Evolutionary conservation across 2,329 filamentous ascomycete genomes (phyloP).

Genomic region (Stemphylium vesicarium): DNA sequence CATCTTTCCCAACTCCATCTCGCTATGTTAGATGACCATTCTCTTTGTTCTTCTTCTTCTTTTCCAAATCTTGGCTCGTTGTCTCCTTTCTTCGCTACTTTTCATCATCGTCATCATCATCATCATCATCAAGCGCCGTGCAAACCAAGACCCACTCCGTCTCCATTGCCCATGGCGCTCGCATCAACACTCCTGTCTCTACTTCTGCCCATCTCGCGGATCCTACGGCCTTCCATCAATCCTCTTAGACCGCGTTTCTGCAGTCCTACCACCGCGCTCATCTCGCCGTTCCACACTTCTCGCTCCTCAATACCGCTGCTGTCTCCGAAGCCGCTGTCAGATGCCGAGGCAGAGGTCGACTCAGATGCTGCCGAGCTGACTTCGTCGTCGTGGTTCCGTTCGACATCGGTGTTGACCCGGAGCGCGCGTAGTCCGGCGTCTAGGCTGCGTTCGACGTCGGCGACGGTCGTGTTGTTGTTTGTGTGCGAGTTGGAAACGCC

Average conservation of each 20-base stretch:
- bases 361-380: conserved; percentile 42
- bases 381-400: conserved; percentile 42
- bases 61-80: not conserved
- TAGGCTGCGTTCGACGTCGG: conserved; percentile 35
- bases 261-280: conserved; percentile 89
- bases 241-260: conserved; percentile 93
- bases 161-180: conserved; percentile 25
- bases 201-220: conserved; percentile 71
- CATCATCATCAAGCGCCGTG: conserved; percentile 21
- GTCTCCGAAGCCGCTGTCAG: conserved; percentile 44
- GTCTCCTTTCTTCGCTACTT: not conserved
- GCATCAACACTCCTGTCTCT: conserved; percentile 42
- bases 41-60: not conserved
- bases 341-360: conserved; percentile 39
- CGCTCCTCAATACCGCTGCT: conserved; percentile 51
- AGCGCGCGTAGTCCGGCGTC: conserved; percentile 49
- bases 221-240: conserved; percentile 89
- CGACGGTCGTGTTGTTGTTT: conserved; percentile 7
- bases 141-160: conserved; percentile 39
- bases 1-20: conserved; percentile 12
- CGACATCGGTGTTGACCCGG: conserved; percentile 59
- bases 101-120: not conserved
- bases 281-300: conserved; percentile 79
- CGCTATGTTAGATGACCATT: conserved; percentile 16
- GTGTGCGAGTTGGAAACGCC: conserved; percentile 13